Base-by-base conservation (phyloP, 768 basidiomycete species). In the Suillus occidentalis region DNA sequence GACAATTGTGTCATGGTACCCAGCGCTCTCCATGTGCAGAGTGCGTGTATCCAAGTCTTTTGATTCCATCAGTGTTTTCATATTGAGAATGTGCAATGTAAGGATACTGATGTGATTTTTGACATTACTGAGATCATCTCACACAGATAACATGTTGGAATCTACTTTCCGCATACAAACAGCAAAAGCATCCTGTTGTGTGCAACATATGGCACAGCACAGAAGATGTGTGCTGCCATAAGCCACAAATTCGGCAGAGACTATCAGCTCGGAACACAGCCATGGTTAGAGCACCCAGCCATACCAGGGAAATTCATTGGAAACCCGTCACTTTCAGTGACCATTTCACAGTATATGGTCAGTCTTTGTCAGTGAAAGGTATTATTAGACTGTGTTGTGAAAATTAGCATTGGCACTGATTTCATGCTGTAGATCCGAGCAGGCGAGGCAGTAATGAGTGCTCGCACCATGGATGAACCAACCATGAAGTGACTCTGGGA, bases 141-240 rank as follows among this genome's bases (percentile, higher is more conserved):
- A n/a, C n/a, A n/a, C n/a, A n/a, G n/a, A n/a, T n/a, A n/a, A n/a
- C n/a, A n/a, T n/a, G n/a, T n/a, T n/a, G n/a, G n/a, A n/a, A n/a
- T n/a, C n/a, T n/a, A n/a, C n/a, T n/a, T n/a, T n/a, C n/a, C n/a
- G n/a, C n/a, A n/a, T n/a, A n/a, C n/a, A n/a, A n/a, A n/a, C n/a
- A n/a, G n/a, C n/a, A n/a, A n/a, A n/a, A n/a, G n/a, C n/a, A n/a
- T n/a, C n/a, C n/a, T n/a, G n/a, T n/a, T n/a, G n/a, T n/a, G 68
- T 4, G 65, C 37, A 6, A 69, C 72, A 12, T 79, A 75, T 61
- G 63, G 67, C 6, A 74, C 78, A 69, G 79, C 77, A 0, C 78
- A 79, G 63, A 80, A 80, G 52, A 77, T 80, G 72, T 58, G 74
- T 1, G 77, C 78, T 2, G 66, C 73, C 4, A 70, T 73, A 36